Base-by-base conservation (phyloP, 108 stramenopile genomes). In the Cylindrotheca fusiformis region DNA sequence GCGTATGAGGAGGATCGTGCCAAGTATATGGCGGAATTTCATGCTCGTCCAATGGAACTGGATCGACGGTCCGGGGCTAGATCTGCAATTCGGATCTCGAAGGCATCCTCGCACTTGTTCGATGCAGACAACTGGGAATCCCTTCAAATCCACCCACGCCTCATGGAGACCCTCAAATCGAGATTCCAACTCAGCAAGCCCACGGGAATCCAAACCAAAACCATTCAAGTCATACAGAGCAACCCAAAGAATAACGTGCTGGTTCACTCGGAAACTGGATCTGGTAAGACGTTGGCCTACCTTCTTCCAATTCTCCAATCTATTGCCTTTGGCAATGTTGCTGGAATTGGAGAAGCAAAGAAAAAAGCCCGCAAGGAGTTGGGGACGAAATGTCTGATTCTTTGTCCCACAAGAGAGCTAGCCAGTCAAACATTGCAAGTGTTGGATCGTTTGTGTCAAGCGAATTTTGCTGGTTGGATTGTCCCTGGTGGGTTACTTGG, bases 341-440 rank as follows among this genome's bases (percentile, higher is more conserved):
- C 23, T 22, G n/a, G 21, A 18, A 28, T 12, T 19, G 46, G 28
- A 18, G 32, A 14, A 8, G 27, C 55, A 19, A 58, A 64, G 5
- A 52, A 65, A 24, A 36, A 36, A 8, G 24, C 44, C 22, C 67
- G 86, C 8, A 58, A 65, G 33, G 56, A 63, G 18, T 73, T 77
- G 46, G 92, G 92, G 0, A 87, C 86, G 8, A 55, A 74, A 28
- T 83, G 80, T 32, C 69, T 92, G 27, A 84, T 98, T 55, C 58
- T 98, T 18, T 94, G 92, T 27, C 98, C 98, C 3, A 98, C 97
- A 24, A 86, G 96, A 19, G 98, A 99, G 67, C 72, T 99, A 29
- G 85, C 91, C 24, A 67, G 74, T 24, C 98, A 99, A 69, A 97
- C 95, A 0, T 60, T 72, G 20, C 45, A 65, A 2, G 74, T 93